A percentile compares a stretch with the other conserved stretches of the same genome.
These are phyloP conservation scores for Calocybe indica DNA, from an alignment of 768 basidiomycete genomes.

Conservation along the genomic window DNA sequence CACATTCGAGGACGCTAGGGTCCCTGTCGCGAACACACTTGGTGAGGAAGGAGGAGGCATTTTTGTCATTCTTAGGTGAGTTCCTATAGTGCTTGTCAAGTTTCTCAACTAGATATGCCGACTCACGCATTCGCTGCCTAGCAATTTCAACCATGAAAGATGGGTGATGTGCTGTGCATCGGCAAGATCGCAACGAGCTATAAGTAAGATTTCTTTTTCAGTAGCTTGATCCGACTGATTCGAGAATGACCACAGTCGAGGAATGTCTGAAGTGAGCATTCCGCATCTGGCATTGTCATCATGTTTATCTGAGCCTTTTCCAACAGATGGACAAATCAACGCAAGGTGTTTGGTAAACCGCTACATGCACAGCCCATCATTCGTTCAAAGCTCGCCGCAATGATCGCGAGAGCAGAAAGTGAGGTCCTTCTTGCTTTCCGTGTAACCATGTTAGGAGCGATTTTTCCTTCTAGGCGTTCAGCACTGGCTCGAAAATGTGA, in stretches of 20 bases:
- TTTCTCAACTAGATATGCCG: not conserved
- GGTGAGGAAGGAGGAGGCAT: conserved; percentile 33
- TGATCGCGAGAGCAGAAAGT: conserved; percentile 68
- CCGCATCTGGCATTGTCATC: not conserved
- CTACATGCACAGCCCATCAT: conserved; percentile 78
- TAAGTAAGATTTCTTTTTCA: not conserved
- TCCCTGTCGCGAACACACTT: conserved; percentile 83
- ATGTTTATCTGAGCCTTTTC: not conserved
- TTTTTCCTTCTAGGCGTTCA: conserved; percentile 28
- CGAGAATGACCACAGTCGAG: conserved; percentile 41
- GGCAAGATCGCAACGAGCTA: not conserved
- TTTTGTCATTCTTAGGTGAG: conserved; percentile 24
- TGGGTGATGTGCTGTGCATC: conserved; percentile 56
- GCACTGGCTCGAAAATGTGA: conserved; percentile 78
- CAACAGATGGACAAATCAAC: conserved; percentile 74
- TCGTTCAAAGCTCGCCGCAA: conserved; percentile 74
- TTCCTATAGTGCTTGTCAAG: not conserved
- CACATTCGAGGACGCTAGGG: conserved; percentile 79
- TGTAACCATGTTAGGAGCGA: not conserved
- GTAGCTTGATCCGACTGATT: not conserved
- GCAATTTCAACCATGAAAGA: conserved; percentile 91
- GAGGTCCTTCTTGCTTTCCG: not conserved
- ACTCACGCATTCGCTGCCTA: conserved; percentile 2
- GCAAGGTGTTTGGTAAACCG: conserved; percentile 86
- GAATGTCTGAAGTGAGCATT: conserved; percentile 66